Evolutionary conservation across 129 eudicot species (phyloP), one percentile per base, ranked within the genome.

Genomic region (Flaveria ramosissima): DNA sequence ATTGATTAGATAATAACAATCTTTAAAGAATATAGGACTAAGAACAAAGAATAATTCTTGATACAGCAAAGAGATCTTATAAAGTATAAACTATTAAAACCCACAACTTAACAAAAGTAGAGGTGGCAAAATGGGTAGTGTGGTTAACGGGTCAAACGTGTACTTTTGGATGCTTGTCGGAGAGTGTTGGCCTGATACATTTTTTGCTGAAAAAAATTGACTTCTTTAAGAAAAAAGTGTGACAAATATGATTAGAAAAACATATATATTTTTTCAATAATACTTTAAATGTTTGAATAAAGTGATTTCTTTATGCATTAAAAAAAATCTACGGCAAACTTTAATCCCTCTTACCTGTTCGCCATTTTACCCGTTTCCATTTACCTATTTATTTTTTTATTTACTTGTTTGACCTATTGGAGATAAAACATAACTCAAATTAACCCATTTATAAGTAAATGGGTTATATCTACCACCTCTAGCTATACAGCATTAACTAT

Each of bases 1-100:
- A 56, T 63, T 46, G 23, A 51, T 77, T 77, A 79, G 75, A 74
- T 68, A 41, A 45, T 14, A 77, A 46, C 76, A 46, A 1, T 53
- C 51, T 48, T 1, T 46, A 47, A 30, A 46, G n/a, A 16, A 66
- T 66, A 66, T 9, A 60, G 64, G 23, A 23, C 41, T 23, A 3
- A 73, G n/a, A 2, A 30, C 50, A 67, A 41, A 67, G 19, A 16
- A 16, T 16, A 16, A 52, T 16, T n/a, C 19, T 56, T 17, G 14
- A 68, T 43, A 43, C 47, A 61, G 63, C 12, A 23, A 21, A 41
- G 19, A 41, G 42, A 42, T 43, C 8, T 32, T 36, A 36, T 36
- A 6, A 36, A 14, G 27, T 43, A n/a, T 26, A 59, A 23, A 42
- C 7, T 21, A 13, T 20, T 5, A 73, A 55, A 55, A 55, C 7